Evolutionary conservation across 2,329 filamentous ascomycete genomes (phyloP), one percentile per base, ranked within the genome.

Genomic region (Fusarium sp.): DNA sequence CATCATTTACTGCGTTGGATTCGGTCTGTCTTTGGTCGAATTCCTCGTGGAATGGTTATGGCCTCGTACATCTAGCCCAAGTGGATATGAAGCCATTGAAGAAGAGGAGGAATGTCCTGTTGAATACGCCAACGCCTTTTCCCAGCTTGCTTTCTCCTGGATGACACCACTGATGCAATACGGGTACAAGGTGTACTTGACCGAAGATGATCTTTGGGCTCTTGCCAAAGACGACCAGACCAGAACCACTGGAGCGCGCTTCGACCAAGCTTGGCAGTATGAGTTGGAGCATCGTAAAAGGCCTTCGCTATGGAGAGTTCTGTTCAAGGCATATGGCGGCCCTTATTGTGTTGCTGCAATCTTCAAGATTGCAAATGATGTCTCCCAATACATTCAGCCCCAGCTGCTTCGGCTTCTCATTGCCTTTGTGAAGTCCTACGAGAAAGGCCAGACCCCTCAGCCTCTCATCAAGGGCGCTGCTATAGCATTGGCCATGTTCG

Each of bases 151-250:
- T 0, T 99, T 99, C 78, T 90, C 91, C 54, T 99, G 96, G 96
- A 97, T 99, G 95, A 98, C 96, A 0, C 94, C 96, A 1, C 82
- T 99, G 87, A 99, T 99, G 96, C 94, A 90, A 76, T 91, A 91
- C 75, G 96, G 96, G 2, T 98, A 99, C 82, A 92, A 91, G 75
- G 88, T 94, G 60, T 99, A 89, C 77, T 84, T 99, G 64, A 97
- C 94, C 2, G 94, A 98, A 77, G 93, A 97, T 67, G 95, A 99
- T 78, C 85, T 99, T 23, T 99, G 96, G 96, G 95, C 93, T 63
- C 83, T 99, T 58, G 88, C 94, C 39, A 90, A 89, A 74, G 83
- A 86, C 60, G 95, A 98, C 76, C 91, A 91, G 33, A 97, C 95
- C 13, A 88, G 88, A 69, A 83, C 85, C 14, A 97, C 95, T 0